These are phyloP conservation scores for Neonectria punicea DNA, from an alignment of 2,329 filamentous ascomycete genomes.

Conservation along the genomic window DNA sequence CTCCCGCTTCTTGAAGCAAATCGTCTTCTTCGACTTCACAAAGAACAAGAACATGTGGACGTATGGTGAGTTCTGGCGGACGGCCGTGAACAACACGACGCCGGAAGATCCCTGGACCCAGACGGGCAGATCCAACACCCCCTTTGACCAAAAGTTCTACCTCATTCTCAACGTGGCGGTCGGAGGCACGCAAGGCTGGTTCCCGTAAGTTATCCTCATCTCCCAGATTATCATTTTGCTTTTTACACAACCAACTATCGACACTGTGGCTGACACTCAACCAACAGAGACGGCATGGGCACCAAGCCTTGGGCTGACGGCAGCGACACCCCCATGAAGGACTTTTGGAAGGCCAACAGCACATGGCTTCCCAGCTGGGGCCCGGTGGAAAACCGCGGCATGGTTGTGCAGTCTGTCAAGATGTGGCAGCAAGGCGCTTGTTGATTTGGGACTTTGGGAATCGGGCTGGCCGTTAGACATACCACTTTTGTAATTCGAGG, in stretches of 20 bases:
- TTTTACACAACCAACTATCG: background rate
- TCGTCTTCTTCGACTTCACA: conserved; percentile 46
- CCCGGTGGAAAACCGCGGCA: conserved; percentile 46
- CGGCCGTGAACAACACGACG: conserved; percentile 53
- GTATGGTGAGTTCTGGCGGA: conserved; percentile 52
- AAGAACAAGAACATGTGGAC: conserved; percentile 44
- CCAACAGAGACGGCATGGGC: conserved; percentile 50
- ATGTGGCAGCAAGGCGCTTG: conserved; percentile 55
- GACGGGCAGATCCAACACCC: conserved; percentile 51
- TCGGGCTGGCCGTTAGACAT: background rate
- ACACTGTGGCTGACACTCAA: background rate
- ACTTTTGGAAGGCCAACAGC: conserved; percentile 53
- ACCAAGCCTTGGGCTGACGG: conserved; percentile 58
- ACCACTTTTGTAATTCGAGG: background rate
- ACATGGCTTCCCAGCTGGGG: conserved; percentile 55
- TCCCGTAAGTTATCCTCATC: conserved; percentile 46
- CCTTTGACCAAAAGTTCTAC: conserved; percentile 62
- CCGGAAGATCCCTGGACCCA: conserved; percentile 56
- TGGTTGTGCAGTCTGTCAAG: conserved; percentile 56
- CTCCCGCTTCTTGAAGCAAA: conserved; percentile 30
- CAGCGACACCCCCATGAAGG: conserved; percentile 48
- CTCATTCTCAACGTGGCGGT: conserved; percentile 62
- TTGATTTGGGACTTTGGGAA: conserved; percentile 10
- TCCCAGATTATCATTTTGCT: background rate
- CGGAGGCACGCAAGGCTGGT: conserved; percentile 59